Evolutionary conservation across 2,329 filamentous ascomycete genomes (phyloP), one percentile per base, ranked within the genome.

Genomic region (Fusarium sp.): DNA sequence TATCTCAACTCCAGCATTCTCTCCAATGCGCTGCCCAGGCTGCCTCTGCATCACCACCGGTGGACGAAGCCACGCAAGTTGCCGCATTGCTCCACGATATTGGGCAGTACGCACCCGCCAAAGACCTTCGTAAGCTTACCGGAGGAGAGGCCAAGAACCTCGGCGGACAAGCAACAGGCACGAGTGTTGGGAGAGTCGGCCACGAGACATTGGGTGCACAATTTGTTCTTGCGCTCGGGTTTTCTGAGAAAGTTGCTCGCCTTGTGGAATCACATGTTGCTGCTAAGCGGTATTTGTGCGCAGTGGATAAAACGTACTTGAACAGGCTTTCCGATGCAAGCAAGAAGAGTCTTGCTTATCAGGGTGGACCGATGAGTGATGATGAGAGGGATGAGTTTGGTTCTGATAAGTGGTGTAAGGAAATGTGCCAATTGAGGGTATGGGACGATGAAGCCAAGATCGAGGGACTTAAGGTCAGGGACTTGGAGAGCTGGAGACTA

Each of bases 401-500:
- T 6, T 20, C 44, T 31, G 20, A n/a, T 33, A 5, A 15, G 9
- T 58, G 44, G 44, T 58, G 33, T 4, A n/a, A 25, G 35, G 55
- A 58, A 25, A 58, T 58, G 55, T 58, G 44, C 14, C 55, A 52
- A 18, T 33, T 58, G 20, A 52, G 55, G 5, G 13, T 38, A 1
- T 58, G 55, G 55, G 55, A 58, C 1, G 55, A 58, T 4, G 55
- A 50, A 10, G 55, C 55, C 20, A 58, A 58, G 12, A 18, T 58
- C 0, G 55, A 58, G 3, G 44, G 44, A 3, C 33, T 52, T 22
- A 3, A 5, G 15, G 55, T 52, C 0, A 39, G 33, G 7, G 17
- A 39, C 11, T 13, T 58, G 3, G 44, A 52, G 0, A 58, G 44
- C 20, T 58, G 55, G 44, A 39, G 55, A 1, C 2, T 25, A 1